Conservation (phyloP, 2,329 filamentous ascomycete genomes). For the Calonectria hawksworthii region DNA sequence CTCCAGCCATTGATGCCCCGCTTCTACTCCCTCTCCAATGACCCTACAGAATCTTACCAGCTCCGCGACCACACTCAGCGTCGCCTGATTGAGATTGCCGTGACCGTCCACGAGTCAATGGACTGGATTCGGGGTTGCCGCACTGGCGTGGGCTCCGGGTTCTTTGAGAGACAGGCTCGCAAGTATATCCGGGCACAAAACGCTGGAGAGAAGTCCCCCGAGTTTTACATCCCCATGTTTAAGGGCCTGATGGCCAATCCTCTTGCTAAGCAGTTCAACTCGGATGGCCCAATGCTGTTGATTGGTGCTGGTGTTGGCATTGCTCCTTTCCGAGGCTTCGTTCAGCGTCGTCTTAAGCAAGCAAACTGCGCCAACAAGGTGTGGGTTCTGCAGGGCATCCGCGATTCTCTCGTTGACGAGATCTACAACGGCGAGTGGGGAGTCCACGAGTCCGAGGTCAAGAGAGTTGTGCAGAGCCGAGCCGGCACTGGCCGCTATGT, state of each 20-base stretch:
- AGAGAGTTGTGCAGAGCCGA: constrained; percentile 83
- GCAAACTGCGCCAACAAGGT: constrained; percentile 98
- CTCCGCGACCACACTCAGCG: constrained; percentile 78
- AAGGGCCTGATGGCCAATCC: constrained; percentile 98
- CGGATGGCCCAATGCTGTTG: constrained; percentile 96
- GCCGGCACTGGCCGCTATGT: constrained; percentile 89
- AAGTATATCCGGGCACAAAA: constrained; percentile 78
- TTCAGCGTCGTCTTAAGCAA: constrained; percentile 92
- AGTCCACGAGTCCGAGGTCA: constrained; percentile 88
- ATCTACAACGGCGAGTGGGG: constrained; percentile 98
- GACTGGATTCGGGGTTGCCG: constrained; percentile 82
- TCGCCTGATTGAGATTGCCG: constrained; percentile 94
- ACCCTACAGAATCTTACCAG: constrained; percentile 83
- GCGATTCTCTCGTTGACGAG: constrained; percentile 95
- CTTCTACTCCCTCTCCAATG: constrained; percentile 98
- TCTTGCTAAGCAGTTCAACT: constrained; percentile 89
- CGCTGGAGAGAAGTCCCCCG: constrained; percentile 67
- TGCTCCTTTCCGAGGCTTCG: constrained; percentile 97
- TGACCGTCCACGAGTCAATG: constrained; percentile 89
- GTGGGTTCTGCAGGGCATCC: constrained; percentile 94
- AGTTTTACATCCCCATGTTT: constrained; percentile 94
- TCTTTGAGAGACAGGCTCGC: constrained; percentile 87
- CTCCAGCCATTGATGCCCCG: constrained; percentile 94
- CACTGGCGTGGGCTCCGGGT: constrained; percentile 92
- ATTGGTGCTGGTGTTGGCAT: constrained; percentile 98